Conservation (phyloP, 305 asterid species). For the Rubia peregrina region DNA sequence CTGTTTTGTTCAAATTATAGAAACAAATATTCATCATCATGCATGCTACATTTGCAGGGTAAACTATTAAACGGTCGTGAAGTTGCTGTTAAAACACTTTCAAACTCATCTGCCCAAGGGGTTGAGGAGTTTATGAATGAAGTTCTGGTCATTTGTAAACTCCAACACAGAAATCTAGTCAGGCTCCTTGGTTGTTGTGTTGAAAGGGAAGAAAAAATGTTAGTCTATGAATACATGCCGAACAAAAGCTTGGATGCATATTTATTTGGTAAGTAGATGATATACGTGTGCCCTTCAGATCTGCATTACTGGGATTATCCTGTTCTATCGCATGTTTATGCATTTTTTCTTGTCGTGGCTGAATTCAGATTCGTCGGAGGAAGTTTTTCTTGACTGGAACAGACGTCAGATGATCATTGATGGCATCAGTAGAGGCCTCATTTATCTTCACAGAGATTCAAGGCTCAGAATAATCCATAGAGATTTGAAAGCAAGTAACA, state of each 20-base stretch:
- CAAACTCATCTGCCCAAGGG: constrained; percentile 18
- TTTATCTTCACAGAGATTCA: constrained; percentile 20
- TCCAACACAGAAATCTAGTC: constrained; percentile 20
- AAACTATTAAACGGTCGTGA: constrained; percentile 10
- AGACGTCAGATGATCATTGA: constrained; percentile 10
- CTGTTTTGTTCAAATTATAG: not conserved
- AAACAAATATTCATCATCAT: not conserved
- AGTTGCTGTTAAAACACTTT: constrained; percentile 19
- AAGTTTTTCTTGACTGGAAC: constrained; percentile 4
- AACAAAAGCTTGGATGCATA: constrained; percentile 18
- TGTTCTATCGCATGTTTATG: not conserved
- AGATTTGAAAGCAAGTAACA: constrained; percentile 20
- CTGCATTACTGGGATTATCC: not conserved
- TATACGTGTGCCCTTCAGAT: not conserved
- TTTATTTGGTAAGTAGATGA: constrained; percentile 11
- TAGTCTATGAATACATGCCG: constrained; percentile 16
- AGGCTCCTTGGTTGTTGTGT: constrained; percentile 14
- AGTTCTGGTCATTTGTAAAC: constrained; percentile 15
- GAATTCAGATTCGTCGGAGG: not conserved
- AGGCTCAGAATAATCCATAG: constrained; percentile 19
- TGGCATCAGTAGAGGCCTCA: constrained; percentile 19
- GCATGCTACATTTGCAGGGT: constrained; percentile 10
- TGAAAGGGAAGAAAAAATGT: constrained; percentile 18
- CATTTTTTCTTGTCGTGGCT: not conserved
- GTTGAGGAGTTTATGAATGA: constrained; percentile 19